Evolutionary conservation across 2,329 filamentous ascomycete species (phyloP).

Genomic region (Neofusicoccum parvum): DNA sequence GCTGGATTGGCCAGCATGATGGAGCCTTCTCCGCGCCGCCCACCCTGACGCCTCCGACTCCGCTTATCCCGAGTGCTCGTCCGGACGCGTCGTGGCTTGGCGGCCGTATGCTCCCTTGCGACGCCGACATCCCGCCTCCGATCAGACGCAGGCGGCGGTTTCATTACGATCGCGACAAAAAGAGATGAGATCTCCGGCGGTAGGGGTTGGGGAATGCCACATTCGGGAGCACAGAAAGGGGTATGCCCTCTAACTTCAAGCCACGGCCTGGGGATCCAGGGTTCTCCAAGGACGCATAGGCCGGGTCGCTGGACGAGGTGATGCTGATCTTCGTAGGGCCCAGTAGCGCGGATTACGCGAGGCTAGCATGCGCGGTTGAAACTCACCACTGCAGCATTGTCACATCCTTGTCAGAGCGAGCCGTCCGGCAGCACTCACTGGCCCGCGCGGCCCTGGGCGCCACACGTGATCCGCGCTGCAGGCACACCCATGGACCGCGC

Average conservation of each 20-base stretch:
- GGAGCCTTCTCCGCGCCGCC: neutral
- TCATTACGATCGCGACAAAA: conserved; percentile 19
- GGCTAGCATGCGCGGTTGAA: conserved; percentile 17
- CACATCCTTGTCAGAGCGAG: conserved; percentile 13
- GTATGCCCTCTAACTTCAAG: neutral
- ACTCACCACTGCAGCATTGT: conserved; percentile 15
- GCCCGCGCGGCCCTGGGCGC: neutral
- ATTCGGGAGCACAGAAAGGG: conserved; percentile 5
- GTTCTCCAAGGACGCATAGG: conserved; percentile 3
- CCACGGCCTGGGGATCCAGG: conserved; percentile 6
- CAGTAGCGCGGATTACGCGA: conserved; percentile 12
- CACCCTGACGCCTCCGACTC: neutral
- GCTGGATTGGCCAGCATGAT: neutral
- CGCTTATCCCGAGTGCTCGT: conserved; percentile 6
- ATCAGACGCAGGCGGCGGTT: conserved; percentile 14
- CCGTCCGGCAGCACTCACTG: conserved; percentile 9
- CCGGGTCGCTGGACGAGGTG: conserved; percentile 5
- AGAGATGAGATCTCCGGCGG: conserved; percentile 5
- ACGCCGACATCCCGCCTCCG: conserved; percentile 6
- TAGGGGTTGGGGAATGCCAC: neutral
- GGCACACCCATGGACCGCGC: conserved; percentile 5
- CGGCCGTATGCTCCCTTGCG: neutral
- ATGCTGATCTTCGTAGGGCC: conserved; percentile 12
- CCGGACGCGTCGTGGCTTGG: neutral
- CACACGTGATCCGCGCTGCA: neutral